Evolutionary conservation across 2,329 filamentous ascomycete species (phyloP).

Genomic region (Periglandula ipomoeae): DNA sequence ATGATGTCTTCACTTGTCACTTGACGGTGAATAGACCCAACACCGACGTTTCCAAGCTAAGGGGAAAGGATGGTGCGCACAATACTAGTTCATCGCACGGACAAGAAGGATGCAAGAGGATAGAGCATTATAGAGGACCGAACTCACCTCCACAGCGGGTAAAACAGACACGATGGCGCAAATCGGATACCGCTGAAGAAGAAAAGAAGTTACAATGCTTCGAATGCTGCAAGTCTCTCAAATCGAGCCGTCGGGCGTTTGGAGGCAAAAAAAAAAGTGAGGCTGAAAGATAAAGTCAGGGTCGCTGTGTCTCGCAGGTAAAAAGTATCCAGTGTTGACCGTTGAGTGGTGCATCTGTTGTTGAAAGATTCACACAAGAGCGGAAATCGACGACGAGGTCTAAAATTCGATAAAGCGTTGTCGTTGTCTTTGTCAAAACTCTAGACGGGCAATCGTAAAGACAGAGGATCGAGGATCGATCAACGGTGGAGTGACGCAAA

Average conservation of each 20-base stretch:
- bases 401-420: not conserved
- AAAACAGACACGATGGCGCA: not conserved
- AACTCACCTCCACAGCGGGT: not conserved
- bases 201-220: not conserved
- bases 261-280: not conserved
- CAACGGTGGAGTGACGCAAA: slow-evolving; percentile 3
- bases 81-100: too few species aligned
- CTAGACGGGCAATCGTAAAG: not conserved
- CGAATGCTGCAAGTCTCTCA: not conserved
- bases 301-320: too few species aligned
- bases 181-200: not conserved
- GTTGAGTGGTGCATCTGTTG: not conserved
- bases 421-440: not conserved
- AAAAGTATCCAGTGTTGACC: too few species aligned
- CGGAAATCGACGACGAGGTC: not conserved
- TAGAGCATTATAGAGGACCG: not conserved
- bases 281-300: not conserved
- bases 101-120: too few species aligned
- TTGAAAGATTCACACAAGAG: not conserved
- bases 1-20: not conserved
- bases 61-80: too few species aligned
- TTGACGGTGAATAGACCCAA: not conserved
- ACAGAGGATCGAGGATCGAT: not conserved
- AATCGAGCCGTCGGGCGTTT: not conserved
- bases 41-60: too few species aligned